These are phyloP conservation scores for Selaginella tamariscina DNA, from an alignment of 75 land plant species.

Conservation along the genomic window DNA sequence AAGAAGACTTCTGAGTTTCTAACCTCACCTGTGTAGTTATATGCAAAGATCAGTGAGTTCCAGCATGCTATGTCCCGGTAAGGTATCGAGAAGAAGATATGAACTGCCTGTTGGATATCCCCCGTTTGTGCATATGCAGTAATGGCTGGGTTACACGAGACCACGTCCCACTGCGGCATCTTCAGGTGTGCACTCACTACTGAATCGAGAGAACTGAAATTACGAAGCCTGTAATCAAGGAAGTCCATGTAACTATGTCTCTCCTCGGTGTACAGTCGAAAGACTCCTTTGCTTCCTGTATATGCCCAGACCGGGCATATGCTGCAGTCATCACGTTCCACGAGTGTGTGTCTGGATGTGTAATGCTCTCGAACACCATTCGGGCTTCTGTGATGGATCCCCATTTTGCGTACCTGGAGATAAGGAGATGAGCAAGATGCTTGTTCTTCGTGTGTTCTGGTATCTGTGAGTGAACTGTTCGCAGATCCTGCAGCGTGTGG, in stretches of 20 bases:
- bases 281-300: neutral
- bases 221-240: neutral
- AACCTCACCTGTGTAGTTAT: neutral
- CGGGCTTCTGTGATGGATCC: neutral
- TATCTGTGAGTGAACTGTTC: neutral
- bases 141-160: neutral
- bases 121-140: neutral
- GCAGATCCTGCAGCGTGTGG: neutral
- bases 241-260: neutral
- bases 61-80: neutral
- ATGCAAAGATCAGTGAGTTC: neutral
- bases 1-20: neutral
- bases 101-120: neutral
- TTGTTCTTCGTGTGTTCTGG: neutral
- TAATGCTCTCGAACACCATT: neutral
- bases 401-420: neutral
- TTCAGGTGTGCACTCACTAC: neutral
- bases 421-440: neutral
- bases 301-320: neutral
- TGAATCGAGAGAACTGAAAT: neutral
- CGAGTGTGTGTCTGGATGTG: neutral
- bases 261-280: neutral
- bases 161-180: neutral
- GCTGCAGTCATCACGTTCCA: neutral
- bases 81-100: neutral